Evolutionary conservation across 2,329 filamentous ascomycete genomes (phyloP), one percentile per base, ranked within the genome.

Genomic region (Saccharata proteae): DNA sequence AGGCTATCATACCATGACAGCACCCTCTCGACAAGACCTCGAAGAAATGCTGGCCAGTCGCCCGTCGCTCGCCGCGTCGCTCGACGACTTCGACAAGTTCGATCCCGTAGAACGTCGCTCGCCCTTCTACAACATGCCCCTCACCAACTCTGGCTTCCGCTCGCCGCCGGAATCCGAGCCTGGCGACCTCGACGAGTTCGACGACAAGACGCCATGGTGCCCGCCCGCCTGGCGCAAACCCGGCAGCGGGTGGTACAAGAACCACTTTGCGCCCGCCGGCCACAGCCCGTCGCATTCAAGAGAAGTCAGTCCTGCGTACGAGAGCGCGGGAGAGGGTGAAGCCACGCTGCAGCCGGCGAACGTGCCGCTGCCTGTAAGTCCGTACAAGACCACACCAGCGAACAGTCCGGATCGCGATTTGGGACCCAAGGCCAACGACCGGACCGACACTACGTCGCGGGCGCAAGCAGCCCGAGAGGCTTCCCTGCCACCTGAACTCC

Each of bases 111-210:
- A 51, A 3, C 32, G 32, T 20, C 63, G 60, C 19, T 67, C 66
- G 11, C 70, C 69, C 12, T 50, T 65, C 31, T 69, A 71, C 37
- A 62, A 64, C 14, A 43, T 69, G 34, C 67, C 68, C 11, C 73
- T 68, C 29, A 68, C 72, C 41, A 71, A 76, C 51, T 78, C 73
- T 22, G 73, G 68, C 45, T 77, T 78, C 59, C 66, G 70, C 42
- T 75, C 67, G 28, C n/a, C n/a, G n/a, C 65, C 52, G 11, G 58
- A 61, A 37, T 53, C 55, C 28, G 62, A 62, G 35, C n/a, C n/a
- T n/a, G n/a, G n/a, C n/a, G n/a, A n/a, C n/a, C 22, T 24, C 32
- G 46, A 56, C 32, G 62, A 68, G 37, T 62, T 61, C 31, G 57
- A 60, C 19, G 52, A 49, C 2, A 55, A 57, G 16, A 64, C 67